Evolutionary conservation across 208 protist genomes (phyloP).

Genomic region (Trypanosoma melophagium): DNA sequence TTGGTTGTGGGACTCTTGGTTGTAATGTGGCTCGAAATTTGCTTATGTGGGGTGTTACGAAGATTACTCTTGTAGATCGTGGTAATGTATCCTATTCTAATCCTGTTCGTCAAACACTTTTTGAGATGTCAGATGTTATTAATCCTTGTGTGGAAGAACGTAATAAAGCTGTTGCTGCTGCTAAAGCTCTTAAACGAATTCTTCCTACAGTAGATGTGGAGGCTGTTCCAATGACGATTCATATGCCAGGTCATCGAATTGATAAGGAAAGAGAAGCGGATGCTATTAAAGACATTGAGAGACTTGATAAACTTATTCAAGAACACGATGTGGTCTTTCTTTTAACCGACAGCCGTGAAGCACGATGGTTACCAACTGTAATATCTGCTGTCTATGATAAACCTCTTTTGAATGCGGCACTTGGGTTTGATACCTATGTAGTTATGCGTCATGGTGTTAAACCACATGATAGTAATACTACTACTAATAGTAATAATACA

Average conservation of each 20-base stretch:
- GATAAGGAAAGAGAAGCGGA: slow-evolving; percentile 25
- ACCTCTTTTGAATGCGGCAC: slow-evolving; percentile 94
- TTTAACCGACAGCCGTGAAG: slow-evolving; percentile 97
- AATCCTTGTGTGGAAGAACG: slow-evolving; percentile 42
- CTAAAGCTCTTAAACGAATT: slow-evolving; percentile 82
- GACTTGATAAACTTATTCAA: slow-evolving; percentile 75
- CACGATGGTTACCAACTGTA: slow-evolving; percentile 97
- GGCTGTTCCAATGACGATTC: slow-evolving; percentile 86
- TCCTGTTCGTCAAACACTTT: slow-evolving; percentile 91
- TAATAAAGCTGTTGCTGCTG: slow-evolving; percentile 92
- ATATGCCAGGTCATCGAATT: slow-evolving; percentile 97
- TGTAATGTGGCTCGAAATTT: slow-evolving; percentile 97
- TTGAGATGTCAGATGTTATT: slow-evolving; percentile 80
- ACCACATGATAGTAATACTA: neutral
- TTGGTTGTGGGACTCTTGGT: slow-evolving; percentile 98
- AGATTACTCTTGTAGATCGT: slow-evolving; percentile 96
- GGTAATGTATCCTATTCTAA: slow-evolving; percentile 96
- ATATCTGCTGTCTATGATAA: slow-evolving; percentile 83
- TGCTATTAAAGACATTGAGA: slow-evolving; percentile 45
- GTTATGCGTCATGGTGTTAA: slow-evolving; percentile 96
- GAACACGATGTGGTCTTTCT: slow-evolving; percentile 96
- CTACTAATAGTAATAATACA: neutral
- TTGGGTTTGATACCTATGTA: slow-evolving; percentile 98
- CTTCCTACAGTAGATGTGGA: slow-evolving; percentile 74
- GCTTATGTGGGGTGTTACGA: slow-evolving; percentile 95